Evolutionary conservation across 768 basidiomycete genomes (phyloP).

Genomic region (Dendrothele bispora): DNA sequence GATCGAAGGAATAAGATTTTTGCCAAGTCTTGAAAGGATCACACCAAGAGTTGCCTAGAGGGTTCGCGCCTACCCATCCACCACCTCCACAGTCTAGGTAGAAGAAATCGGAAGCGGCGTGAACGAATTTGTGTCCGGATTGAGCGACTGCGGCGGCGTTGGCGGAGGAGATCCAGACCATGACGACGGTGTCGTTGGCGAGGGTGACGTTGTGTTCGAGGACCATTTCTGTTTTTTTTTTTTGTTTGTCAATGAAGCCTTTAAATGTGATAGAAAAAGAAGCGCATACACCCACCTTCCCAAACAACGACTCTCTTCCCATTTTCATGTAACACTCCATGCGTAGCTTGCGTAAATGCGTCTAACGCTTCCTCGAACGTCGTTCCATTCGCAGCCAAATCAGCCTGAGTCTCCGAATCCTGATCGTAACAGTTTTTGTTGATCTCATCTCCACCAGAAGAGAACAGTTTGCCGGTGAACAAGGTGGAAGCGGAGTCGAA

Average conservation of each 20-base stretch:
- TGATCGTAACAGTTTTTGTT: constrained; percentile 65
- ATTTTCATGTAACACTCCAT: constrained; percentile 47
- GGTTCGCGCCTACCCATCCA: constrained; percentile 56
- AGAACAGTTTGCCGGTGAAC: constrained; percentile 62
- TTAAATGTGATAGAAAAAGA: too few species aligned
- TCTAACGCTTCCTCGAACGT: constrained; percentile 67
- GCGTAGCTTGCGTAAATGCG: constrained; percentile 59
- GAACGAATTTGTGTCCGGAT: constrained; percentile 62
- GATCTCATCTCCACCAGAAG: constrained; percentile 83
- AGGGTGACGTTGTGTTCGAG: constrained; percentile 49
- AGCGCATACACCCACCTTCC: constrained; percentile 58
- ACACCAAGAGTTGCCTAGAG: constrained; percentile 60
- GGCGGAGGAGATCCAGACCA: constrained; percentile 74
- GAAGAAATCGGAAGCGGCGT: constrained; percentile 74
- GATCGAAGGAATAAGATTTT: constrained; percentile 73
- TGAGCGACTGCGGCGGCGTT: constrained; percentile 59
- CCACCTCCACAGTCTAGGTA: constrained; percentile 81
- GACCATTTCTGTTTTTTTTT: constrained; percentile 56
- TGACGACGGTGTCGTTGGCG: constrained; percentile 53
- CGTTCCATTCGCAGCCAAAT: constrained; percentile 45
- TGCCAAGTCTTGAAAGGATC: constrained; percentile 84
- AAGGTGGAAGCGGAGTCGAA: constrained; percentile 51
- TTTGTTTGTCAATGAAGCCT: neutral
- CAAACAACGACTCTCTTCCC: constrained; percentile 83
- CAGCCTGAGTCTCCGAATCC: constrained; percentile 58